phyloP scores from a whole-genome alignment of 73 alveolate species.

The Durusdinium trenchii region DNA sequence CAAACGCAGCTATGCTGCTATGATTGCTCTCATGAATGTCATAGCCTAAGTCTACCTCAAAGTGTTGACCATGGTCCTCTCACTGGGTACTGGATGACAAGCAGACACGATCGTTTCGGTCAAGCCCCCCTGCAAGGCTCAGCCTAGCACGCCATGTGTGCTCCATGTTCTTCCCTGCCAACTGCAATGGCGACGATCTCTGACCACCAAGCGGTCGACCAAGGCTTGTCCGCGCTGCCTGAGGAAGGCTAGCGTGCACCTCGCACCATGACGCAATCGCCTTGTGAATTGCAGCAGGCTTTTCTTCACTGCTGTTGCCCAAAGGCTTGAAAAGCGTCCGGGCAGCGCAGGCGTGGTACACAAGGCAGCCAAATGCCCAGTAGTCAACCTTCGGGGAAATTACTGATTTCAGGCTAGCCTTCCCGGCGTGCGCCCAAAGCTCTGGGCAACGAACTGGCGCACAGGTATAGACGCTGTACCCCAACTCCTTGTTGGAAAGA shows the following conservation, averaged over 20 bases:
- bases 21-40: neutral
- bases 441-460: too few species aligned
- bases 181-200: neutral
- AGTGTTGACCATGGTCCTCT: neutral
- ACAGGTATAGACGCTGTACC: too few species aligned
- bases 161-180: neutral
- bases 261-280: neutral
- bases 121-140: conserved; percentile 1
- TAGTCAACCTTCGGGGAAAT: neutral
- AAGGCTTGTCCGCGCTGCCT: neutral
- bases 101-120: neutral
- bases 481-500: too few species aligned
- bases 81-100: neutral
- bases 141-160: neutral
- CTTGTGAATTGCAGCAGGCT: neutral
- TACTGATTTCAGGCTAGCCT: neutral
- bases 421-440: too few species aligned
- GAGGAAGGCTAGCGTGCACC: neutral
- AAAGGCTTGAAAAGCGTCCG: neutral
- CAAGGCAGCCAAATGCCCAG: neutral
- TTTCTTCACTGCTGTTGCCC: neutral
- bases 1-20: neutral
- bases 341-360: neutral
- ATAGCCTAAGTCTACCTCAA: neutral
- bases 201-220: neutral